phyloP scores from a whole-genome alignment of 2,329 filamentous ascomycete genomes.

The Fusarium poae region DNA sequence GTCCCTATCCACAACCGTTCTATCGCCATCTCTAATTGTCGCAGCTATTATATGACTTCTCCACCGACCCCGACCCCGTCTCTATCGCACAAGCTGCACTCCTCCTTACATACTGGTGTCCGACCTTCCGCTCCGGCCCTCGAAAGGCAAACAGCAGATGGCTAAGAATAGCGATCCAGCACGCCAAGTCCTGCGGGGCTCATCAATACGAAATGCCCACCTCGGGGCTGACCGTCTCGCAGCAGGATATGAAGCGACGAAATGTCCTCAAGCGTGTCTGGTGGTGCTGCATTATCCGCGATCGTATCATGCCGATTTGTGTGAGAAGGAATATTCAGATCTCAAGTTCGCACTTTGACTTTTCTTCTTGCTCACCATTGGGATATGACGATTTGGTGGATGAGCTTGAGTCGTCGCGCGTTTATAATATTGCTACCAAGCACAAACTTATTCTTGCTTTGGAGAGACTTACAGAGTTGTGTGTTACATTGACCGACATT shows the following conservation, averaged over 20 bases:
- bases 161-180: slow-evolving; percentile 33
- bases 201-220: slow-evolving; percentile 14
- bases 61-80: slow-evolving; percentile 36
- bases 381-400: slow-evolving; percentile 37
- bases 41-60: slow-evolving; percentile 39
- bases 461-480: slow-evolving; percentile 32
- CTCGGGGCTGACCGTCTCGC: neutral
- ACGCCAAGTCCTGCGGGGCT: slow-evolving; percentile 32
- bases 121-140: slow-evolving; percentile 31
- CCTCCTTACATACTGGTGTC: slow-evolving; percentile 40
- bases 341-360: slow-evolving; percentile 31
- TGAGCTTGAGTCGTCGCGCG: slow-evolving; percentile 35
- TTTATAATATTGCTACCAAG: slow-evolving; percentile 37
- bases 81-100: slow-evolving; percentile 38
- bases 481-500: slow-evolving; percentile 35
- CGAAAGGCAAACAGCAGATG: slow-evolving; percentile 36
- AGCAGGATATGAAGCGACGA: slow-evolving; percentile 23
- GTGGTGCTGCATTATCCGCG: slow-evolving; percentile 43
- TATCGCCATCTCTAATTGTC: neutral
- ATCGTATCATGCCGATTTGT: slow-evolving; percentile 37
- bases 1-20: fast-evolving
- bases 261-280: slow-evolving; percentile 35
- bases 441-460: slow-evolving; percentile 36
- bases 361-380: slow-evolving; percentile 18
- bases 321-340: slow-evolving; percentile 41